phyloP scores from a whole-genome alignment of 2,329 filamentous ascomycete species.

The Aspergillus caelatus region DNA sequence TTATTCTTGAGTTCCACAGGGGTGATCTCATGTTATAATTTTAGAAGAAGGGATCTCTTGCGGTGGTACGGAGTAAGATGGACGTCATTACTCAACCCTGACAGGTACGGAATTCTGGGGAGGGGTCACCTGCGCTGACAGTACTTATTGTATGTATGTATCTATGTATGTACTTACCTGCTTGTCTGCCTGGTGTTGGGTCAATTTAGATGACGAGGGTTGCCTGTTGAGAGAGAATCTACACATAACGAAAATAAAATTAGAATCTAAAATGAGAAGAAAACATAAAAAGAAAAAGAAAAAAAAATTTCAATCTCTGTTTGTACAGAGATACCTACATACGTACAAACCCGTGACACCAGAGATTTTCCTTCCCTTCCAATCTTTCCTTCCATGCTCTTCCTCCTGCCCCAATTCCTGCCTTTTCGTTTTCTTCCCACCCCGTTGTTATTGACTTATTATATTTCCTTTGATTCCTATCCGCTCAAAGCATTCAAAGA shows the following conservation, averaged over 20 bases:
- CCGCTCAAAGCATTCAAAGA: not conserved
- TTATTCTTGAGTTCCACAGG: not conserved
- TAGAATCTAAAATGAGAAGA: not conserved
- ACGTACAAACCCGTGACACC: conserved; percentile 6
- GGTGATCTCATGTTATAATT: not conserved
- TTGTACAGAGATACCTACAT: not conserved
- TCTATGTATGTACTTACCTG: not conserved
- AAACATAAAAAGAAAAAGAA: not conserved
- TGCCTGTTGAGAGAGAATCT: not conserved
- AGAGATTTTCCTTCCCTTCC: not conserved
- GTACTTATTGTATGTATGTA: not conserved
- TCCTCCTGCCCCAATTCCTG: not conserved
- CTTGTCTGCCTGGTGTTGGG: not conserved
- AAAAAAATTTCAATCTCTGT: not conserved
- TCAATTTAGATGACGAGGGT: not conserved
- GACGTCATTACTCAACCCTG: not conserved
- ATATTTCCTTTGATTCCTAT: not conserved
- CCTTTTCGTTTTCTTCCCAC: not conserved
- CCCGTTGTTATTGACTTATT: not conserved
- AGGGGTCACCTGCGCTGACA: not conserved
- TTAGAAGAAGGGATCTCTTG: not conserved
- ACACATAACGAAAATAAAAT: not conserved
- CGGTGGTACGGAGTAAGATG: not conserved
- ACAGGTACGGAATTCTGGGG: not conserved
- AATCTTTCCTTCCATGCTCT: not conserved